These are phyloP conservation scores for Hymenoscyphus scutula DNA, from an alignment of 2,329 filamentous ascomycete genomes.

Conservation along the genomic window DNA sequence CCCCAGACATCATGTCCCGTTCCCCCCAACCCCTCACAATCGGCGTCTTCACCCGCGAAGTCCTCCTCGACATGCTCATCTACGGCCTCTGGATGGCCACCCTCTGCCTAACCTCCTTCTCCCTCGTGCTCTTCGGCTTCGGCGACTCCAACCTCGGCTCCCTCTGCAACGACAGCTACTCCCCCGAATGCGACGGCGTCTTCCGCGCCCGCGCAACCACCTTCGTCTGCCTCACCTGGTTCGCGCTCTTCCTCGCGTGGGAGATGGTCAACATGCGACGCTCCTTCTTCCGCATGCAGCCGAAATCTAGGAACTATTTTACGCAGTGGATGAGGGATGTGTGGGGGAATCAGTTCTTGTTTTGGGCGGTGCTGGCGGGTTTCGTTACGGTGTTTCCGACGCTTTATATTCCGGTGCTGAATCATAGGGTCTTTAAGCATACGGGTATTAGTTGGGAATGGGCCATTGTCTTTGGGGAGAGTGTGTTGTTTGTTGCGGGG, in stretches of 20 bases:
- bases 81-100: constrained; percentile 77
- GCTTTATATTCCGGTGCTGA: constrained; percentile 67
- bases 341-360: constrained; percentile 71
- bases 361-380: constrained; percentile 60
- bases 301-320: constrained; percentile 56
- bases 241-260: constrained; percentile 74
- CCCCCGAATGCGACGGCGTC: constrained; percentile 54
- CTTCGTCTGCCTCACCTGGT: constrained; percentile 74
- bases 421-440: constrained; percentile 64
- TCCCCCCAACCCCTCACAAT: constrained; percentile 68
- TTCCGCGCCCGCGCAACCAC: constrained; percentile 72
- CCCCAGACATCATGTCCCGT: constrained; percentile 42
- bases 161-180: constrained; percentile 60
- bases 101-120: constrained; percentile 62
- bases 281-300: constrained; percentile 73
- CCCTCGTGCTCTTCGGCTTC: constrained; percentile 61
- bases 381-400: constrained; percentile 57
- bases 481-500: constrained; percentile 60
- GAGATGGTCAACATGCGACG: constrained; percentile 72
- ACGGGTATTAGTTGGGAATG: constrained; percentile 66
- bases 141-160: constrained; percentile 53
- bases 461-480: constrained; percentile 62
- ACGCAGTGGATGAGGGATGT: constrained; percentile 67
- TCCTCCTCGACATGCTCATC: constrained; percentile 75
- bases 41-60: constrained; percentile 75